Base-by-base conservation (phyloP, 352 stramenopile genomes). In the Pythium guiyangense region DNA sequence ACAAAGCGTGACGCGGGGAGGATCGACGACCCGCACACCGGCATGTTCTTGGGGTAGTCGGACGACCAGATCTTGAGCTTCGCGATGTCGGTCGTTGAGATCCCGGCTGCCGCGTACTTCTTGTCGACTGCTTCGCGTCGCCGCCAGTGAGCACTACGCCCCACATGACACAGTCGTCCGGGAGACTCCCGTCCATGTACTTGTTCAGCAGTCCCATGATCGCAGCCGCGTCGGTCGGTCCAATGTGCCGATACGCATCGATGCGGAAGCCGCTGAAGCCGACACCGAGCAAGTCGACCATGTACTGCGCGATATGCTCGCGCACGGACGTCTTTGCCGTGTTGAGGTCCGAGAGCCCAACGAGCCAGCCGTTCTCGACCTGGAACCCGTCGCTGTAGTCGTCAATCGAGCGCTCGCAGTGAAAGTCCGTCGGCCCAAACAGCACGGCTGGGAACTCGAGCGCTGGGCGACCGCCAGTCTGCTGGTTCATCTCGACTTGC, bases 21-120 rank as follows among this genome's bases (percentile, higher is more conserved):
- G 50, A 86, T 79, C 73, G 78, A 90, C n/a, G 64, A 78, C 15
- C 75, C 77, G 27, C 74, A 85, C n/a, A 75, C 59, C 3, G 77
- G 77, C 52, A 76, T 68, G 12, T 73, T 54, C 40, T 73, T 81
- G 10, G 81, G 79, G 64, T 91, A 91, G 44, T 87, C 81, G 0
- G 66, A 82, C 45, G 77, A 87, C 81, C 77, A 91, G 53, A 89
- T 83, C 69, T 91, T 91, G 54, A 91, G 68, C 50, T 91, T 91
- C 25, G 52, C 48, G 10, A 91, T 77, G 52, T 91, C 81, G 0
- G 45, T 70, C 11, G 64, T 37, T 18, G 74, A 78, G 55, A 88
- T 68, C 10, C 79, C 81, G 11, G 67, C 72, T 1, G 72, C 62
- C 4, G 55, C 26, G 52, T 78, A 86, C 35, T 67, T 58, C 3